These are phyloP conservation scores for Moricandia arvensis DNA, from an alignment of 345 rosid genomes.

Conservation along the genomic window DNA sequence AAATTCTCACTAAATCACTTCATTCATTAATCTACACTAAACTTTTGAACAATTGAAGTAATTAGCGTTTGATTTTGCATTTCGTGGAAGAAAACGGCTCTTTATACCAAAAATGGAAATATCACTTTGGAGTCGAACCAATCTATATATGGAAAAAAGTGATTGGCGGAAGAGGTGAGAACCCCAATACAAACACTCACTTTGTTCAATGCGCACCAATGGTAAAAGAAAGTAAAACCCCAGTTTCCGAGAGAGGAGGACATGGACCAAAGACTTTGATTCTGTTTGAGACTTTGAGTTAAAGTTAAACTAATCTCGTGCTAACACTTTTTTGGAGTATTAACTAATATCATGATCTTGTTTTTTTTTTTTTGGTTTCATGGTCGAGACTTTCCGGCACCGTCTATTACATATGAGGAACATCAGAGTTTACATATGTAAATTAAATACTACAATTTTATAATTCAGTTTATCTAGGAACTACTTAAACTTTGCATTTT, in stretches of 20 bases:
- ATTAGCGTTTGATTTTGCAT: neutral
- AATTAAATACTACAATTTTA: too few relatives aligned
- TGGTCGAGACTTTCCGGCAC: neutral
- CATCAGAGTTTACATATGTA: neutral
- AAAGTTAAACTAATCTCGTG: neutral
- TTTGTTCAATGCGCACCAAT: constrained; percentile 15
- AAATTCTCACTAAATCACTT: neutral
- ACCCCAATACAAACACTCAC: constrained; percentile 8
- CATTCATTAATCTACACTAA: neutral
- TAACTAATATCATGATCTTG: too few relatives aligned
- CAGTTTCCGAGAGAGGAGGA: constrained; percentile 24
- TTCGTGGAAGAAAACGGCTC: neutral
- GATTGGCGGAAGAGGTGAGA: neutral
- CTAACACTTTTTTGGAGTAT: neutral
- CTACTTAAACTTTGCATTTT: neutral
- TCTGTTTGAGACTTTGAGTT: neutral
- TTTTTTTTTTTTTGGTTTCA: neutral
- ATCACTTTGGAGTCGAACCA: constrained; percentile 8
- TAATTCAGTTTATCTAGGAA: neutral
- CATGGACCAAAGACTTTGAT: constrained; percentile 35
- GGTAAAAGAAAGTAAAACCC: neutral
- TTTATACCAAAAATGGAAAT: constrained; percentile 37
- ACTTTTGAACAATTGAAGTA: neutral
- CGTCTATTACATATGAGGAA: neutral
- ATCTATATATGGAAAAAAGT: constrained; percentile 46